Percentiles rank a stretch among this genome's conserved stretches.
phyloP scores from a whole-genome alignment of 345 rosid genomes.

The Euphorbia pulcherrima region DNA sequence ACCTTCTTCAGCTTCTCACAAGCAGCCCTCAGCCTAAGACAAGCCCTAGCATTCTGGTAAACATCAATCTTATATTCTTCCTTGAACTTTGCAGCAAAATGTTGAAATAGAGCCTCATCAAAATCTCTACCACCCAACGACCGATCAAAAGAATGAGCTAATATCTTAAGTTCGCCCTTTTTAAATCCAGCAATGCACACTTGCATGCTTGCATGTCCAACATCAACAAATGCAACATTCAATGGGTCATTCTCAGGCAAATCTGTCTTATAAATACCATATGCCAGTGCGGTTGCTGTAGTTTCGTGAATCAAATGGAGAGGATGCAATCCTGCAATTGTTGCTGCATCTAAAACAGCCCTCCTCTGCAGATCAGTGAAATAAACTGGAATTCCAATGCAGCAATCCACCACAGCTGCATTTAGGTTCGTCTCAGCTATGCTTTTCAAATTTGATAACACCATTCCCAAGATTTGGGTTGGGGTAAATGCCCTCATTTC shows the following conservation, averaged over 20 bases:
- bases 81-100: slow-evolving; percentile 76
- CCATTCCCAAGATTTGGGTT: slow-evolving; percentile 90
- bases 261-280: slow-evolving; percentile 96
- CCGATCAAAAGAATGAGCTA: slow-evolving; percentile 77
- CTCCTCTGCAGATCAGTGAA: slow-evolving; percentile 91
- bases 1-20: slow-evolving; percentile 95
- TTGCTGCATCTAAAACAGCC: slow-evolving; percentile 91
- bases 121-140: slow-evolving; percentile 92
- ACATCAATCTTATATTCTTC: slow-evolving; percentile 91
- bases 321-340: slow-evolving; percentile 88
- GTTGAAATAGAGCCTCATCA: slow-evolving; percentile 73
- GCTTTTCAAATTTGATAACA: slow-evolving; percentile 68
- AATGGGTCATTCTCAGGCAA: slow-evolving; percentile 76
- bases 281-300: slow-evolving; percentile 90
- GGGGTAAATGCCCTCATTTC: slow-evolving; percentile 78
- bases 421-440: slow-evolving; percentile 85
- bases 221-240: slow-evolving; percentile 85
- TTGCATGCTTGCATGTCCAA: slow-evolving; percentile 94
- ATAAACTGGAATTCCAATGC: slow-evolving; percentile 90
- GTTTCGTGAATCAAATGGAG: slow-evolving; percentile 83
- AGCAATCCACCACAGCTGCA: slow-evolving; percentile 88
- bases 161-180: slow-evolving; percentile 73
- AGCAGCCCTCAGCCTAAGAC: slow-evolving; percentile 71
- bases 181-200: slow-evolving; percentile 93
- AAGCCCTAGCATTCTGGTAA: slow-evolving; percentile 76